Evolutionary conservation across 192 early-diverging fungal genomes (phyloP), one percentile per base, ranked within the genome.

Genomic region (Backusella macrospora): DNA sequence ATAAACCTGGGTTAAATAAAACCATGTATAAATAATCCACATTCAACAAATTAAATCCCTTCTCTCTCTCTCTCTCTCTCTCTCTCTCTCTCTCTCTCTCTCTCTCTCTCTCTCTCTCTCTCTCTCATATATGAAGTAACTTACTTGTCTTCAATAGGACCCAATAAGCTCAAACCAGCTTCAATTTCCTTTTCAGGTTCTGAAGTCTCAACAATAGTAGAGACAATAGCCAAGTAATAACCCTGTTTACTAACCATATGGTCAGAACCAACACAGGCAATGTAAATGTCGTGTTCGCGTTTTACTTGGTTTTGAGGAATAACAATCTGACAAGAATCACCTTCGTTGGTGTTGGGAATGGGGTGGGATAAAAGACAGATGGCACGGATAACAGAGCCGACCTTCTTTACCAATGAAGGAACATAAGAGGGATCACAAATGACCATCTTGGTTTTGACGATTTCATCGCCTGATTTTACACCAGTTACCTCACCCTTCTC

Each of bases 351-450:
- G 81, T 93, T 95, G 62, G 96, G 94, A 67, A 99, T 94, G 16
- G 97, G 93, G 69, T 94, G 90, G 43, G 88, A 88, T 73, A 99
- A 88, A 67, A 99, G 80, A 85, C 97, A 99, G 77, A 98, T 98
- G 67, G 96, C 92, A 64, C 98, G 95, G 71, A 99, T 92, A n/a
- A 98, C 96, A 34, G 90, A 86, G 43, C 90, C 96, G 14, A 90
- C 85, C 75, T 91, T 92, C 74, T 92, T 89, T 70, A 96, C 95
- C 76, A 92, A 90, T 49, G 85, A 83, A 9, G 82, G 68, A 68
- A 95, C 94, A 83, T 99, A 99, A 15, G 95, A 95, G 67, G 98
- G 98, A 84, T 99, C 98, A 69, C 96, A 93, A 72, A 99, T 98
- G 40, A 99, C 96, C 64, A 88, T 81, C 81, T 94, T 92, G 47